phyloP scores from a whole-genome alignment of 805 yeast genomes.

The Metschnikowia santaceciliae region DNA sequence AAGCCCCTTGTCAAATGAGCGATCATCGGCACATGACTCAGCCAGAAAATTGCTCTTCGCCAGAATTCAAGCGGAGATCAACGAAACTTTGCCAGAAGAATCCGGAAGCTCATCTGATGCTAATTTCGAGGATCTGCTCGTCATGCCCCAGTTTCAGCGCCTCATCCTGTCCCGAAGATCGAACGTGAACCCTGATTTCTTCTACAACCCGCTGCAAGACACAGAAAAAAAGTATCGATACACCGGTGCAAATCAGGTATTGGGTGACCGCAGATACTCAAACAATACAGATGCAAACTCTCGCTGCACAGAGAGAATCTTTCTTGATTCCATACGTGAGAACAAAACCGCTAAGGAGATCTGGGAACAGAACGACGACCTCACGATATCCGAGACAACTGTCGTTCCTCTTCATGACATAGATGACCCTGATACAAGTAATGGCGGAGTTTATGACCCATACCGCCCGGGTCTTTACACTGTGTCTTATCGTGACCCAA shows the following conservation, averaged over 20 bases:
- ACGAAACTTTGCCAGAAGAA: not conserved
- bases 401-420: not conserved
- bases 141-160: not conserved
- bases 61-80: not conserved
- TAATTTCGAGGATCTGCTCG: not conserved
- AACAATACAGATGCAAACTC: slow-evolving; percentile 2
- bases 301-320: slow-evolving; percentile 1
- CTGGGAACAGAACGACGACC: slow-evolving; percentile 4
- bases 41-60: not conserved
- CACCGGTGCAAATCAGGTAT: not conserved
- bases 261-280: slow-evolving; percentile 3
- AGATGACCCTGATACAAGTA: not conserved
- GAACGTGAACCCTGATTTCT: not conserved
- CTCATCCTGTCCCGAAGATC: not conserved
- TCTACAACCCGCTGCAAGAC: not conserved
- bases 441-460: slow-evolving; percentile 1
- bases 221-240: not conserved
- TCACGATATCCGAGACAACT: slow-evolving; percentile 1
- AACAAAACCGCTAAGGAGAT: not conserved
- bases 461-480: not conserved
- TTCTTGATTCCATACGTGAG: slow-evolving; percentile 1
- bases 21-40: not conserved
- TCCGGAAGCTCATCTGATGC: not conserved
- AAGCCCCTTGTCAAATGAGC: not conserved
- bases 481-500: not conserved